phyloP scores from a whole-genome alignment of 495 filamentous ascomycete genomes.

The Penicillium goetzii region DNA sequence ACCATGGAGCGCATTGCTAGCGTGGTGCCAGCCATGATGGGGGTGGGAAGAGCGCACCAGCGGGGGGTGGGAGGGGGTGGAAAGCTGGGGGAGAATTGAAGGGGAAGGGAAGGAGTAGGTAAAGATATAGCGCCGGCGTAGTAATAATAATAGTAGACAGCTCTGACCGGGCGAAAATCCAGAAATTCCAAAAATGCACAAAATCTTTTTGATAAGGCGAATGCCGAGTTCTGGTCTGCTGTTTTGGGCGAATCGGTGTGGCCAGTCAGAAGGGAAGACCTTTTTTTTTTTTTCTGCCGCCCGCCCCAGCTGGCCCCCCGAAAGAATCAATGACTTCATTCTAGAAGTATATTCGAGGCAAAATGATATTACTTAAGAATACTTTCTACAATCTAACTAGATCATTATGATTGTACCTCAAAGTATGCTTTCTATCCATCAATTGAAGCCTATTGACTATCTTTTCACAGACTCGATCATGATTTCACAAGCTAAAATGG shows the following conservation, averaged over 20 bases:
- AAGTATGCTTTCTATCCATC: neutral
- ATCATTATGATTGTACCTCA: neutral
- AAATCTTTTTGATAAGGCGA: constrained; percentile 22
- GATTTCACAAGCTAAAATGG: neutral
- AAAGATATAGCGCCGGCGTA: constrained; percentile 13
- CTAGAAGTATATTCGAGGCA: neutral
- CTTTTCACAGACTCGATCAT: neutral
- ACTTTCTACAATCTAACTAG: neutral
- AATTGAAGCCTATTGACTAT: neutral
- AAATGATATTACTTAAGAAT: neutral
- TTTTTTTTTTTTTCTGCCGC: neutral
- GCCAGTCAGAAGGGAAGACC: neutral
- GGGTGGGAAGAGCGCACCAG: constrained; percentile 23
- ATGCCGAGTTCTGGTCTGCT: constrained; percentile 31
- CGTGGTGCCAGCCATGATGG: constrained; percentile 48
- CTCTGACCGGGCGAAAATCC: constrained; percentile 12
- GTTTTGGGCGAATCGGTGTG: constrained; percentile 53
- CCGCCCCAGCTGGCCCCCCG: neutral
- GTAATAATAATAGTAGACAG: constrained; percentile 14
- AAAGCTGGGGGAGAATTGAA: constrained; percentile 20
- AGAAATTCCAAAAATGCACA: constrained; percentile 26
- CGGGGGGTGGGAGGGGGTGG: constrained; percentile 7
- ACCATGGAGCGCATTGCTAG: constrained; percentile 46
- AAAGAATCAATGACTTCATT: neutral
- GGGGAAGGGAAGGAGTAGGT: constrained; percentile 13